Conservation (phyloP, 2,329 filamentous ascomycete genomes). For the Alternaria triticimaculans region DNA sequence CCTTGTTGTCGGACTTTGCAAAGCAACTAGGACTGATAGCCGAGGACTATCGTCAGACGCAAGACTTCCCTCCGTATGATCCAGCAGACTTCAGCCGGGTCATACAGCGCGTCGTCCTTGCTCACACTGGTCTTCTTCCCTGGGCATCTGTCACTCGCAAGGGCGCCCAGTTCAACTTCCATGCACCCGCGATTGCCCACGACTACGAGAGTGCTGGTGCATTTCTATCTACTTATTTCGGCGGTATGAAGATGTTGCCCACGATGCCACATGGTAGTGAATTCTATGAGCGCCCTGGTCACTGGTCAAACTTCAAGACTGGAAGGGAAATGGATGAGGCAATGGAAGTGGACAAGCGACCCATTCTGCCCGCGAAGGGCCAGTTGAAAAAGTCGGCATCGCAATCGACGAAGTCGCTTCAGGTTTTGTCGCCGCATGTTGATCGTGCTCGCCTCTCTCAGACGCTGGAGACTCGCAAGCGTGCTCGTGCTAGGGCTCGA, state of each 20-base stretch:
- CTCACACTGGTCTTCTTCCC: constrained; percentile 15
- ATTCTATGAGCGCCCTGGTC: constrained; percentile 9
- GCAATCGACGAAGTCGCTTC: not conserved
- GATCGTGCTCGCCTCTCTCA: not conserved
- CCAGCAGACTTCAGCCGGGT: constrained; percentile 28
- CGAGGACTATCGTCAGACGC: not conserved
- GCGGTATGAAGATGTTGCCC: constrained; percentile 22
- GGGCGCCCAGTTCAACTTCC: constrained; percentile 18
- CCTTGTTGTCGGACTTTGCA: constrained; percentile 12
- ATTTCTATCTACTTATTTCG: constrained; percentile 24
- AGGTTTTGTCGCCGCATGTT: not conserved
- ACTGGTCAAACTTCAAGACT: constrained; percentile 25
- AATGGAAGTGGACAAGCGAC: constrained; percentile 2
- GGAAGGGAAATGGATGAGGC: constrained; percentile 12
- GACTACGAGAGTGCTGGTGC: not conserved
- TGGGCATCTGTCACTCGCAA: constrained; percentile 20
- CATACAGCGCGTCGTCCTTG: constrained; percentile 15
- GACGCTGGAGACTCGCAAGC: not conserved
- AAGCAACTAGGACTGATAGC: constrained; percentile 7
- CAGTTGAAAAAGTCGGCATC: not conserved
- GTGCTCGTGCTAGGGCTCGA: not conserved
- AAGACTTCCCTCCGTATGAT: constrained; percentile 2
- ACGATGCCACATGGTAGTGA: not conserved
- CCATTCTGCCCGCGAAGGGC: not conserved
- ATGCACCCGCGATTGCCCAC: not conserved